Evolutionary conservation across 2,329 filamentous ascomycete species (phyloP).

Genomic region (Fusarium proliferatum): DNA sequence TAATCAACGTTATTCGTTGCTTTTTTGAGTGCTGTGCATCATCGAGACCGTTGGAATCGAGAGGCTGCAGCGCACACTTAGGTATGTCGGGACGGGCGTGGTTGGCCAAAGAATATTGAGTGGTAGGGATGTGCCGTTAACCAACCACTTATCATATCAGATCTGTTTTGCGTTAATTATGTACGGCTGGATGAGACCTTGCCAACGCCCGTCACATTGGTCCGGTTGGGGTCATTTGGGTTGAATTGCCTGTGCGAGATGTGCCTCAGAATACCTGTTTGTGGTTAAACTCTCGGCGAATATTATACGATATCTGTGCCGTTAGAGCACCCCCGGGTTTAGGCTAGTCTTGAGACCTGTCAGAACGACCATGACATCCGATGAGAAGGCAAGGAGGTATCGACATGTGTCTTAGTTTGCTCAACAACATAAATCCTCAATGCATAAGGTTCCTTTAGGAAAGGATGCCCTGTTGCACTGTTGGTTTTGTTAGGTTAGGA

Average conservation of each 20-base stretch:
- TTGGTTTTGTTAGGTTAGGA: slow-evolving; percentile 15
- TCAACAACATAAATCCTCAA: background rate
- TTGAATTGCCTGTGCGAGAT: slow-evolving; percentile 11
- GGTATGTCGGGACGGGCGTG: slow-evolving; percentile 13
- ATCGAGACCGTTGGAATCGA: slow-evolving; percentile 42
- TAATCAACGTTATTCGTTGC: slow-evolving; percentile 19
- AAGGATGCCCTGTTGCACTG: slow-evolving; percentile 1
- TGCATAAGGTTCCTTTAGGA: slow-evolving; percentile 5
- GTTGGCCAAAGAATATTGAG: slow-evolving; percentile 20
- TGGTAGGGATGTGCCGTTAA: slow-evolving; percentile 37
- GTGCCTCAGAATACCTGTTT: slow-evolving; percentile 9
- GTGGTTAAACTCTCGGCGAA: slow-evolving; percentile 32
- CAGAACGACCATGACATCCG: background rate
- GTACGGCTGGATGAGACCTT: slow-evolving; percentile 7
- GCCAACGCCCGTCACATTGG: slow-evolving; percentile 13
- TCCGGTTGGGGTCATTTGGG: slow-evolving; percentile 1
- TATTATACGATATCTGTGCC: slow-evolving; percentile 24
- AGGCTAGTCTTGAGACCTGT: background rate
- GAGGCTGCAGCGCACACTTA: slow-evolving; percentile 40
- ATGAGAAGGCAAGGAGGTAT: background rate
- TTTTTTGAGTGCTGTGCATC: slow-evolving; percentile 41
- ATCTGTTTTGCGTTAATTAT: slow-evolving; percentile 30
- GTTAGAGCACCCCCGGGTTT: slow-evolving; percentile 2
- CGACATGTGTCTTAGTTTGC: background rate
- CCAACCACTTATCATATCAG: slow-evolving; percentile 27